Percentiles rank a stretch among this genome's conserved stretches.
These are phyloP conservation scores for Lactarius akahatsu DNA, from an alignment of 768 basidiomycete genomes.

Conservation along the genomic window DNA sequence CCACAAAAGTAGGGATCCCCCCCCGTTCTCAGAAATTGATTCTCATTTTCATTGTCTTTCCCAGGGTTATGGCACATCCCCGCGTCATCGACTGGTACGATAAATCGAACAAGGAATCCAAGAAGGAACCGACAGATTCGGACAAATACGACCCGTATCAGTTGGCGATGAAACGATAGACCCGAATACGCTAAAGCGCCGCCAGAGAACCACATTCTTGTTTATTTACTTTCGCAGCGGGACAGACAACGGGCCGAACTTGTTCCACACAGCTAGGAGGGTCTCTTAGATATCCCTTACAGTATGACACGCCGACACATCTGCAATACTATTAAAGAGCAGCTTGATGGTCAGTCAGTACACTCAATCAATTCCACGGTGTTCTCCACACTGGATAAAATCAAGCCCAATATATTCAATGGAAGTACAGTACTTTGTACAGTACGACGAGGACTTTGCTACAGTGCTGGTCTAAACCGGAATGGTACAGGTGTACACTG, in stretches of 20 bases:
- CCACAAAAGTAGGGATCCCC: conserved; percentile 48
- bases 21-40: conserved; percentile 7
- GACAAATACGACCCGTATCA: not conserved
- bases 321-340: not conserved
- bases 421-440: not conserved
- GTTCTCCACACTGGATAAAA: not conserved
- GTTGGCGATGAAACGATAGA: not conserved
- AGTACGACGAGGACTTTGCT: not conserved
- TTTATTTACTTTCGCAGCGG: not conserved
- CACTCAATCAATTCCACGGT: not conserved
- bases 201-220: not conserved
- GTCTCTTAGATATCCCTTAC: not conserved
- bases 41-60: conserved; percentile 8
- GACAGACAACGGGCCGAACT: not conserved
- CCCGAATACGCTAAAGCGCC: too few relatives aligned
- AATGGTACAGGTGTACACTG: too few relatives aligned
- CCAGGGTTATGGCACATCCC: conserved; percentile 63
- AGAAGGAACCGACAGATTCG: not conserved
- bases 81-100: conserved; percentile 56
- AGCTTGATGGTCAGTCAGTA: not conserved
- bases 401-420: not conserved
- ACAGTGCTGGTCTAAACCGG: too few relatives aligned
- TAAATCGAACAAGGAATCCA: not conserved
- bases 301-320: not conserved
- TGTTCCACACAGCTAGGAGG: too few relatives aligned